These are phyloP conservation scores for Staphylotrichum longicolle DNA, from an alignment of 495 filamentous ascomycete species.

Conservation along the genomic window DNA sequence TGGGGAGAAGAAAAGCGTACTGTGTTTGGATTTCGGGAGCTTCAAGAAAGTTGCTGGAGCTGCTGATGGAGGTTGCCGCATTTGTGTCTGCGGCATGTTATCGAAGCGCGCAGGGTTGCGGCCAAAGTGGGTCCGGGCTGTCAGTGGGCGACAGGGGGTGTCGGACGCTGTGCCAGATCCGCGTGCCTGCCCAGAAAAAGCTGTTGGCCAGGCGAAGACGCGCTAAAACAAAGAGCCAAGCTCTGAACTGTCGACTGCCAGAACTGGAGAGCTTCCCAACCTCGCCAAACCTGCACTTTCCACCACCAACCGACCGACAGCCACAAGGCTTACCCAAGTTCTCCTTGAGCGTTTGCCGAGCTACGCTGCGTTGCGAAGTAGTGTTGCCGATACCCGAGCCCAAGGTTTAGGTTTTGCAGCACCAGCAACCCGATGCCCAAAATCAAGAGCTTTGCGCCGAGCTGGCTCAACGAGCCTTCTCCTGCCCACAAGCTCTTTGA, in stretches of 20 bases:
- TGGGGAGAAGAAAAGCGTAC: constrained; percentile 15
- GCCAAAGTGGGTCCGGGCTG: constrained; percentile 5
- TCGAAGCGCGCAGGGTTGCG: background rate
- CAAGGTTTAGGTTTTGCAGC: background rate
- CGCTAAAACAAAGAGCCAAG: constrained; percentile 11
- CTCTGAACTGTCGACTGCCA: background rate
- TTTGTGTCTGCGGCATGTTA: background rate
- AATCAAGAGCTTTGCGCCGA: constrained; percentile 74
- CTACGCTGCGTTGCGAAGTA: too few species aligned
- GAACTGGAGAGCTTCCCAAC: background rate
- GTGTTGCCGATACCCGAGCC: background rate
- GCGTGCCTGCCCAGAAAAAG: constrained; percentile 20
- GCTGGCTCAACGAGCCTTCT: constrained; percentile 74
- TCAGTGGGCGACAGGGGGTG: background rate
- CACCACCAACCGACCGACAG: background rate
- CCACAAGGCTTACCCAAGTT: background rate
- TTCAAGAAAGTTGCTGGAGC: background rate
- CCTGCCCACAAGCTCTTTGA: constrained; percentile 72
- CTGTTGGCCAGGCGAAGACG: constrained; percentile 12
- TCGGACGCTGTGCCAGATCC: background rate
- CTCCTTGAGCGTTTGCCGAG: background rate
- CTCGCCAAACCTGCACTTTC: constrained; percentile 13
- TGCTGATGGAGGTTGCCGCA: constrained; percentile 4
- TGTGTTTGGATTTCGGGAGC: background rate
- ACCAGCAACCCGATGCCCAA: constrained; percentile 60